Conservation (phyloP, 192 early-diverging fungal species). For the Entomortierella beljakovae region DNA sequence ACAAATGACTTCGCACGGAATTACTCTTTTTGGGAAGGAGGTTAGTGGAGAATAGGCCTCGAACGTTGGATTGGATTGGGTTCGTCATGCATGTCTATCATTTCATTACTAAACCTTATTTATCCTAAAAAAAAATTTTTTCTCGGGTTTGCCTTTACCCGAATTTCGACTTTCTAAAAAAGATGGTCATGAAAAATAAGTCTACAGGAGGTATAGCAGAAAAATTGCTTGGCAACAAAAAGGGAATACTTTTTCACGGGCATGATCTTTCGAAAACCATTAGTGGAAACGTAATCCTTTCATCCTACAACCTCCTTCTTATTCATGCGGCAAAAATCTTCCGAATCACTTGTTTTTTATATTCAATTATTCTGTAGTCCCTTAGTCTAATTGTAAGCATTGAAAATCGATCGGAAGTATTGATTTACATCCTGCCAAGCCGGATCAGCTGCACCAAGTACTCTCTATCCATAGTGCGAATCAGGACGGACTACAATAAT, state of each 20-base stretch:
- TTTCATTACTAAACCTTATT: neutral
- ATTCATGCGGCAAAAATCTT: too few species aligned
- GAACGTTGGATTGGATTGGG: too few species aligned
- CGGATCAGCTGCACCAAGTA: slow-evolving; percentile 10
- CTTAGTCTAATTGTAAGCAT: neutral
- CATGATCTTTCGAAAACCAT: too few species aligned
- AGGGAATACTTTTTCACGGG: too few species aligned
- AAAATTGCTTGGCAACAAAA: too few species aligned
- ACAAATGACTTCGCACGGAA: too few species aligned
- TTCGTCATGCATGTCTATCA: neutral
- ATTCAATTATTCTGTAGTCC: neutral
- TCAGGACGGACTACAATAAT: slow-evolving; percentile 45
- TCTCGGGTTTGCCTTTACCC: neutral
- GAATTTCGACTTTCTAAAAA: neutral
- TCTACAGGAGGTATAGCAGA: too few species aligned
- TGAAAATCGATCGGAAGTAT: slow-evolving; percentile 30
- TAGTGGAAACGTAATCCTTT: too few species aligned
- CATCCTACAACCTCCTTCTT: too few species aligned
- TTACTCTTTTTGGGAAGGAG: too few species aligned
- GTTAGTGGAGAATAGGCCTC: too few species aligned
- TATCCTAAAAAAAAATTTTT: neutral
- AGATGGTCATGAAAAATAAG: too few species aligned
- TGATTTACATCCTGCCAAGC: slow-evolving; percentile 50
- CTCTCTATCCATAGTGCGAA: slow-evolving; percentile 46
- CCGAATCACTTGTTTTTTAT: neutral